Base-by-base conservation (phyloP, 768 basidiomycete genomes). In the Lactarius psammicola region DNA sequence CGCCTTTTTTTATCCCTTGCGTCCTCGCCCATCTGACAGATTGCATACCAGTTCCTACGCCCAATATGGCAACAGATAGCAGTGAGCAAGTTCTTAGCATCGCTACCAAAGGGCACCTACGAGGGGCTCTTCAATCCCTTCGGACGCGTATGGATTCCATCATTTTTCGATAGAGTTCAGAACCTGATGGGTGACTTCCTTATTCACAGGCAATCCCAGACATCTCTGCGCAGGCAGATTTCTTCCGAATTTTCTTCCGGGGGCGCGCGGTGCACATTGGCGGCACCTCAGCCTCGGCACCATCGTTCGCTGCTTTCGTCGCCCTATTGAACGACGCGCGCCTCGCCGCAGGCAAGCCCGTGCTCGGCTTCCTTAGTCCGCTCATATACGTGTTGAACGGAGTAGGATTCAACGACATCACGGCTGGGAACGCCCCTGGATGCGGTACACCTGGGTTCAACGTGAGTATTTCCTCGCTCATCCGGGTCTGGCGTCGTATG, bases 281-380 rank as follows among this genome's bases (percentile, higher is more conserved):
- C 0, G 88, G 88, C 31, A 89, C 88, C 1, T 87, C 86, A n/a
- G 84, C 85, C 0, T 72, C 86, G 1, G 69, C 84, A 3, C 87
- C 87, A 0, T 76, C 85, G 0, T 85, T 89, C 62, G 80, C 88
- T 8, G 83, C 79, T 11, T 75, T 88, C 34, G 75, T 75, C 18
- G 49, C 70, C 0, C 67, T 75, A 15, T 53, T 75, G 59, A 89
- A 89, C 60, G 87, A 89, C 63, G 85, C 81, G 2, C 81, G 85
- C 11, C 73, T 87, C 28, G 74, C 75, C 2, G 76, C 76, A 0
- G 76, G 78, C 0, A 74, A 77, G 59, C 70, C 74, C 9, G 64
- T 86, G 30, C 75, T 89, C n/a, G 88, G 88, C 1, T 88, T 88
- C 75, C 76, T 90, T 66, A 89, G 89, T 73, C 87, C 86, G 2